Conservation (phyloP, 331 rosid species). For the Quercus tomentella region DNA sequence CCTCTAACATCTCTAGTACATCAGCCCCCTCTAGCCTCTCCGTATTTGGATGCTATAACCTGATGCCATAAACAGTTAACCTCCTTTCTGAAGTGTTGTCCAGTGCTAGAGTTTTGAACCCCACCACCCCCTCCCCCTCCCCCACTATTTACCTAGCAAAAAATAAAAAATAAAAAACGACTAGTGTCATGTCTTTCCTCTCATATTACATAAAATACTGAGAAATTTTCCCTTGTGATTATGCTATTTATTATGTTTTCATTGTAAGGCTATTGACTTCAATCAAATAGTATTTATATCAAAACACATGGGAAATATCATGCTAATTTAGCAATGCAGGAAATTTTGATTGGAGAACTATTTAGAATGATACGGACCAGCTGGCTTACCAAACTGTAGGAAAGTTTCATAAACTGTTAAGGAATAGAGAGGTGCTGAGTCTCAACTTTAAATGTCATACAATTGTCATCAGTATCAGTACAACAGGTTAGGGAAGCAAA, state of each 20-base stretch:
- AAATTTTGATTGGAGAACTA: not conserved
- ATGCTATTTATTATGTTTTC: not conserved
- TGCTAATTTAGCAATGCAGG: not conserved
- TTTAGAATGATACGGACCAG: not conserved
- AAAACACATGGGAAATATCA: not conserved
- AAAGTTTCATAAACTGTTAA: not conserved
- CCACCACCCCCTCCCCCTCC: no score
- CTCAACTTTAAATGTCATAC: not conserved
- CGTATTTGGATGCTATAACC: no score
- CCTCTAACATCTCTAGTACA: no score
- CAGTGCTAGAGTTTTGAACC: no score
- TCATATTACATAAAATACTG: not conserved
- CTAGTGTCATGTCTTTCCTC: not conserved
- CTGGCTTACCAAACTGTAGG: not conserved
- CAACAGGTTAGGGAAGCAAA: not conserved
- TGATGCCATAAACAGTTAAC: no score
- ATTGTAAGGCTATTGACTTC: not conserved
- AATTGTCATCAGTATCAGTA: not conserved
- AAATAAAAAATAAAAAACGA: no score
- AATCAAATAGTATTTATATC: not conserved
- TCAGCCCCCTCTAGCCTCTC: no score
- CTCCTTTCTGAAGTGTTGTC: no score
- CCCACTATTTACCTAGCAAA: no score
- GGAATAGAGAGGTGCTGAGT: not conserved
- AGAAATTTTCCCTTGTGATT: not conserved